Base-by-base conservation (phyloP, 2,329 filamentous ascomycete species). In the Aspergillaceae sp. region DNA sequence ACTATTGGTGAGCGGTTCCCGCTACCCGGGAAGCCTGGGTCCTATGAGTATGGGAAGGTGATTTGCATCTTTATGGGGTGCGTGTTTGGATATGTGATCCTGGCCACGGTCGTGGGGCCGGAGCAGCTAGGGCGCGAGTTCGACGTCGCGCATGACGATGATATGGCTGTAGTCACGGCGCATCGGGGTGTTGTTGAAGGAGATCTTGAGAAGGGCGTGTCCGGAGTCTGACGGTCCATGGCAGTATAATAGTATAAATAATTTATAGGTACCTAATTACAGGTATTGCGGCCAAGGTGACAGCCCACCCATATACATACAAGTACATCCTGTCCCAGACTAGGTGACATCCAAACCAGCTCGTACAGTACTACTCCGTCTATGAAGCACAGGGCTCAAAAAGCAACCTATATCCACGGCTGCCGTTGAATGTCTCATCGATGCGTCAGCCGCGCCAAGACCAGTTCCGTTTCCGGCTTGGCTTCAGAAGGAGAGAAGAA, bases 11-110 rank as follows among this genome's bases (percentile, higher is more conserved):
- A 89, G 65, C 70, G 73, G 1, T 92, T 87, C 63, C 86, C 86
- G 0, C 74, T 94, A 3, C 73, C 81, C 11, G 61, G 66, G 1
- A 74, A 70, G 0, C 63, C 68, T 30, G 64, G 67, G 41, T 72
- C 84, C 3, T 87, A 84, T 63, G 71, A 87, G 48, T 94, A 94
- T 55, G 87, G 87, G 35, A 83, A 83, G 56, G 87, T 94, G 7
- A 91, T 94, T 52, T 87, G 83, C 60, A 92, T 94, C 59, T 94
- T 95, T 68, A 89, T 95, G 85, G 89, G 76, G 1, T 88, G 84
- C 55, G 87, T 94, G 1, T 94, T 73, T 56, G 77, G 69, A 2
- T 83, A 82, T 59, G 69, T 75, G 4, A 79, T 83, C 49, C 6
- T 82, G 2, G 47, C 70, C 44, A 71, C 68, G 27, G 59, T 72